Base-by-base conservation (phyloP, 306 rosid species). In the Acacia crassicarpa region DNA sequence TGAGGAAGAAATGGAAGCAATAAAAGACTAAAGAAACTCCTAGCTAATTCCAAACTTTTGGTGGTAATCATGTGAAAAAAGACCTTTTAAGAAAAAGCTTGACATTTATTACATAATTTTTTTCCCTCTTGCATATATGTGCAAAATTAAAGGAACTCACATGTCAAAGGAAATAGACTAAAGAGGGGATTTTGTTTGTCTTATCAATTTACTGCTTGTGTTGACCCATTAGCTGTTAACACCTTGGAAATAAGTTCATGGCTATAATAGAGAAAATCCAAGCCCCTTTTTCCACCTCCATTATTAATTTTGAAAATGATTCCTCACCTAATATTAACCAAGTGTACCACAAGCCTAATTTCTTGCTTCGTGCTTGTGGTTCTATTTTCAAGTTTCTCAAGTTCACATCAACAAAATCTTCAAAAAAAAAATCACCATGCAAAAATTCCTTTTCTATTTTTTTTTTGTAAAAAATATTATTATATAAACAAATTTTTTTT, bases 241-340 rank as follows among this genome's bases (percentile, higher is more conserved):
- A 80, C 83, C 77, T 79, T 74, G 80, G 74, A 65, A 83, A 62
- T 54, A 58, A 80, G 78, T 30, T 78, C 73, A 25, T 81, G 48
- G 78, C 75, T 67, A 58, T 1, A 10, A 58, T 1, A 10, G 17
- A 61, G 35, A 25, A 61, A 61, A 23, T 61, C 67, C 38, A 61
- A 25, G 9, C 9, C 44, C 67, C 49, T 75, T 79, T 61, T 78
- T 59, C 65, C 75, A 62, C 69, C 72, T 8, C 23, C 75, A 79
- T 78, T 69, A 79, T 75, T 77, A 43, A 62, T 78, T 43, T 58
- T 35, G 88, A 83, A 83, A 86, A 76, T 38, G 80, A 77, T 67
- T 74, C 59, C 49, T 75, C 45, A 80, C 84, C 87, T 41, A 78
- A 65, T 69, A 40, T 22, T 14, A 46, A 61, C 44, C 84, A 82